Percentiles rank a stretch among this genome's conserved stretches.
These are phyloP conservation scores for Capronia americana DNA, from an alignment of 2,329 filamentous ascomycete genomes.

Conservation along the genomic window DNA sequence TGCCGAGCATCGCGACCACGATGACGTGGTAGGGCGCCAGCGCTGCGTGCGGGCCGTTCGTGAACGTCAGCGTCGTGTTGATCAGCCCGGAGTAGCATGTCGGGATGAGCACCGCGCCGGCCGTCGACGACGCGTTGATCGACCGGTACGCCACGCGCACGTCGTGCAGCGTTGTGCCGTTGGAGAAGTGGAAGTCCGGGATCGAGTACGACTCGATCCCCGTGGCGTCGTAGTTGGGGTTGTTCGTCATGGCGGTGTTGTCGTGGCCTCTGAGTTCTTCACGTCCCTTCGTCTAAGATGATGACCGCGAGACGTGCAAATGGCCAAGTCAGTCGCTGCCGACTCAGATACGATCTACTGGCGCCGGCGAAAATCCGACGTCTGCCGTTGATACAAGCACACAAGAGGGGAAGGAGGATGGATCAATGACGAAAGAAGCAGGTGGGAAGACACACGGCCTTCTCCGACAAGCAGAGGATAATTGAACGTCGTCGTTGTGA, in stretches of 20 bases:
- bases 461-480: neutral
- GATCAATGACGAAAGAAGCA: neutral
- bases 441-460: neutral
- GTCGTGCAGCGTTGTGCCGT: constrained; percentile 44
- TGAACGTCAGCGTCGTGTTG: constrained; percentile 57
- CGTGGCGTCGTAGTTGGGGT: constrained; percentile 37
- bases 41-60: constrained; percentile 44
- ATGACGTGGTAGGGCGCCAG: constrained; percentile 53
- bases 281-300: too few relatives aligned
- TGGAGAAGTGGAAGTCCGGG: constrained; percentile 49
- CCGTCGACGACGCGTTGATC: constrained; percentile 47
- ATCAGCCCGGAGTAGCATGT: constrained; percentile 64
- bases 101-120: constrained; percentile 56
- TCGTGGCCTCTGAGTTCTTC: neutral
- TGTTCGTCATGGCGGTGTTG: constrained; percentile 17
- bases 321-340: neutral
- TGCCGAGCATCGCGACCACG: constrained; percentile 56
- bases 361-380: neutral
- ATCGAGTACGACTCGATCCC: constrained; percentile 46
- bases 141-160: constrained; percentile 51
- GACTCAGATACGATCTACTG: neutral
- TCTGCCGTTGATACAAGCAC: neutral
- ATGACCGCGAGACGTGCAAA: neutral
- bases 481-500: neutral
- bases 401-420: neutral